Base-by-base conservation (phyloP, 1,284 basidiomycete genomes). In the Apiotrichum porosum region DNA sequence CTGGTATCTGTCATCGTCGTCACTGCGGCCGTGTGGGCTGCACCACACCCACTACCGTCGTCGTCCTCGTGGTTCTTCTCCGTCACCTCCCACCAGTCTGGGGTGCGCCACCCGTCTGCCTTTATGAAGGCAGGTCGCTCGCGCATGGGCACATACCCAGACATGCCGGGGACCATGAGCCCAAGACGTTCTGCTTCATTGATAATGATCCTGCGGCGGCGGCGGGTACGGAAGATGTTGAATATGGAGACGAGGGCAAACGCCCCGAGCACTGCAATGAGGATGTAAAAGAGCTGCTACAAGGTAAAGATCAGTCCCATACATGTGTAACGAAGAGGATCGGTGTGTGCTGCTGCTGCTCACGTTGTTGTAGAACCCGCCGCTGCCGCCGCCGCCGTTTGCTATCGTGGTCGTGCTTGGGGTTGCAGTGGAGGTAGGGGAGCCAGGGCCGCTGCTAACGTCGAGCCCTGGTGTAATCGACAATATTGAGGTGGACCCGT, bases 201-300 rank as follows among this genome's bases (percentile, higher is more conserved):
- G 17, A 67, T 30, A 30, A 72, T 62, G 10, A 54, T 44, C n/a
- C 47, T 36, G 18, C 69, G 53, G 9, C 69, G 51, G 17, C 57
- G 61, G 24, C 69, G 58, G 6, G 66, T 61, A 23, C 68, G 57
- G 40, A 58, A 22, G 8, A 70, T 52, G 22, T 63, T 63, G 22
- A 70, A 24, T 51, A 66, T 54, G n/a, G 65, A 64, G 23, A 67
- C 57, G 30, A 68, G 23, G 12, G 55, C 66, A 37, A 72, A 72
- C 4, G 63, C 68, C 32, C 50, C 51, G 23, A 72, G 51, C 2
- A 72, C 54, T 34, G 68, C 69, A 34, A 72, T 70, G 37, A 72
- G 61, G 42, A 72, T 72, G 56, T 72, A 72, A 55, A 72, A 72
- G 2, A 72, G 59, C 63, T 60, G 57, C 32, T 31, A 31, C 41